Evolutionary conservation across 768 basidiomycete species (phyloP).

Genomic region (Leccinum sublutescens): DNA sequence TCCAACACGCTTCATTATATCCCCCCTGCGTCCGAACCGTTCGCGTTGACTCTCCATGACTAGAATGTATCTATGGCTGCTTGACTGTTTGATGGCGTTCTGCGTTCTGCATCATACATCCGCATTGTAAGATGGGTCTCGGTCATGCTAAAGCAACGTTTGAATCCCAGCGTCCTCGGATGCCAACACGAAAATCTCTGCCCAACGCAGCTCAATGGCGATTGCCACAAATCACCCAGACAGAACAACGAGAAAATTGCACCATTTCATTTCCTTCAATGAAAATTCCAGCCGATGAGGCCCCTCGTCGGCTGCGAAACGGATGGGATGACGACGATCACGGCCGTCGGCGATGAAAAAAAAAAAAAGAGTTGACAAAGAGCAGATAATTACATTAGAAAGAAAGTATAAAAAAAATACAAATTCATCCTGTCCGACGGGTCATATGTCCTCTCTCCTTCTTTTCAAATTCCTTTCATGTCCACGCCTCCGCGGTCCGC

Average conservation of each 20-base stretch:
- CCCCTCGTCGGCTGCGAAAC: not conserved
- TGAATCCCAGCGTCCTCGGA: not conserved
- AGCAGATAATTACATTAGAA: not conserved
- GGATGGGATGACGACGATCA: not conserved
- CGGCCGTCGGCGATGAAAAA: not conserved
- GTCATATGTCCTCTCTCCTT: too few relatives aligned
- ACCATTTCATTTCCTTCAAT: not conserved
- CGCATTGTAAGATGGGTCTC: too few relatives aligned
- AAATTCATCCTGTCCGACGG: not conserved
- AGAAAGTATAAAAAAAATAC: not conserved
- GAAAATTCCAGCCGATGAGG: too few relatives aligned
- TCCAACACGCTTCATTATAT: constrained; percentile 9
- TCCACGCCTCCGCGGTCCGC: not conserved
- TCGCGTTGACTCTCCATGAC: not conserved
- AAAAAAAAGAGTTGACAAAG: not conserved
- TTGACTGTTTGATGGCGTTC: too few relatives aligned
- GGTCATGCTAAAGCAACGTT: too few relatives aligned
- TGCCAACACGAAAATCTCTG: not conserved
- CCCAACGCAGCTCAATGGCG: not conserved
- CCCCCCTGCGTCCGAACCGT: not conserved
- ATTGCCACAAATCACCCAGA: not conserved
- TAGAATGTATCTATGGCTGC: too few relatives aligned
- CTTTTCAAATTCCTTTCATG: not conserved
- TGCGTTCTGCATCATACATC: not conserved
- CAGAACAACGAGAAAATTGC: too few relatives aligned